Base-by-base conservation (phyloP, 257 asterid species). In the Solanum bukasovii region DNA sequence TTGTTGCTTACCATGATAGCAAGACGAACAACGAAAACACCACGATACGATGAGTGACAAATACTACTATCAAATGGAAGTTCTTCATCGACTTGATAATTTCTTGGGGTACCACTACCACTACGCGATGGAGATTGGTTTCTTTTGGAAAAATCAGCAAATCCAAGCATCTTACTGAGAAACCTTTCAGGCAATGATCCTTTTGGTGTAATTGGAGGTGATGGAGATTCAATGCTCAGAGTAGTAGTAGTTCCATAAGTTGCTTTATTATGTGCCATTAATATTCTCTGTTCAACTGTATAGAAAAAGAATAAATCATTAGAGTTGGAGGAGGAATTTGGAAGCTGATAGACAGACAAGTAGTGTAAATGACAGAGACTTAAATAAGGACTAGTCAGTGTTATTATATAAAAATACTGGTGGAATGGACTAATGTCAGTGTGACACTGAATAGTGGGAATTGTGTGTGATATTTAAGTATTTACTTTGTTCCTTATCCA, bases 11-110 rank as follows among this genome's bases (percentile, higher is more conserved):
- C 99, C 99, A 96, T 96, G 90, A 96, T 96, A n/a, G 99, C 98
- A n/a, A 96, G 98, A 65, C 99, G 98, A 89, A 94, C 99, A 11
- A 91, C 96, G 65, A 96, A 96, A 56, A 96, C 99, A 44, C 97
- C 95, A 81, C 95, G 94, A 52, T 93, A 95, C 4, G 98, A 93
- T 5, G 99, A 88, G 35, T 94, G 90, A 88, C 98, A 95, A 56
- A 93, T 87, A 71, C 95, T 87, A 61, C 86, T 92, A 81, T 93
- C 93, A 61, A 91, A 94, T 71, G 93, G 95, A 89, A 88, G 89
- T 79, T 92, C 96, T 35, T 94, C 96, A 40, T 94, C 96, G 38
- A 93, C 94, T 90, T 90, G 86, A 85, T 87, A 90, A 38, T 91
- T 87, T 84, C 89, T 91, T 73, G 87, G 81, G 23, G 77, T 70